Base-by-base conservation (phyloP, 345 rosid species). In the Heritiera fomes region DNA sequence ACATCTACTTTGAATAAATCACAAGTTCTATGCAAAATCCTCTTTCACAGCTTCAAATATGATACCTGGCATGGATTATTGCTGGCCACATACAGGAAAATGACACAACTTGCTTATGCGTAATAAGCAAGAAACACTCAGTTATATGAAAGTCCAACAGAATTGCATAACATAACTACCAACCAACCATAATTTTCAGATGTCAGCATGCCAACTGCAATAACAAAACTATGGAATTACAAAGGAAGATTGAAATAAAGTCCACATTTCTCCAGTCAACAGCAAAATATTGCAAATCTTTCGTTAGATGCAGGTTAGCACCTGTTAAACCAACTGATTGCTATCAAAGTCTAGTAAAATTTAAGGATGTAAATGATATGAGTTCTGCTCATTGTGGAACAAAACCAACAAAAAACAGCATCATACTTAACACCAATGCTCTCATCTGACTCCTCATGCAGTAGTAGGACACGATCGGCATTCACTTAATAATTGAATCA, bases 381-480 rank as follows among this genome's bases (percentile, higher is more conserved):
- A n/a, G 34, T 11, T 40, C 15, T 17, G 49, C 40, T 73, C 34
- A 55, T 43, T 14, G 32, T 32, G 32, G 30, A 0, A 3, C 55
- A 1, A 71, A 10, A 5, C 8, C 20, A 50, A 52, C 3, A 28
- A 17, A 38, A n/a, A n/a, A 71, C 46, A 32, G 23, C 55, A 45
- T 34, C 34, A n/a, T 18, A 52, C 63, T n/a, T 38, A 40, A 73
- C 65, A 18, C 17, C 65, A n/a, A 73, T 56, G 76, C n/a, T 11
- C 63, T 18, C 28, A 8, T 53, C 46, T 38, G 38, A 1, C 50
- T 73, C 38, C 62, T 50, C 32, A 53, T 15, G 4, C 12, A 17
- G 71, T 66, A 6, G 28, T 7, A 18, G 23, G n/a, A 66, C 23
- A 7, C 2, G 43, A 65, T 65, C 47, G 17, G 70, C 71, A 62